Base-by-base conservation (phyloP, 1,284 basidiomycete genomes). In the Athelia sp. region DNA sequence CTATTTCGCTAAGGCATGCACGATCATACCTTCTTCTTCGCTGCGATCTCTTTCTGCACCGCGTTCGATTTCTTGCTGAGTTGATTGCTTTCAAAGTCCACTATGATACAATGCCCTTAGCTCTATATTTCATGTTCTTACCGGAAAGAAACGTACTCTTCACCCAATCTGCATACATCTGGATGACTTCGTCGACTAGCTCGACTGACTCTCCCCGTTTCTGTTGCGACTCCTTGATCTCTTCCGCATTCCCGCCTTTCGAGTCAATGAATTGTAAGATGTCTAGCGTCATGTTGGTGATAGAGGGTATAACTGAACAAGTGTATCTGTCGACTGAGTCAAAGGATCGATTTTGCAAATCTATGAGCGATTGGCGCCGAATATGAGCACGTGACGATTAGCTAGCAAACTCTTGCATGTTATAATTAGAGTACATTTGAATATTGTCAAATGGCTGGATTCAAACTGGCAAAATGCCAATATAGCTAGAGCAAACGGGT, bases 181-280 rank as follows among this genome's bases (percentile, higher is more conserved):
- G 80, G 55, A 98, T 85, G 52, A 98, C 84, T 67, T 98, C 90
- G 69, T 98, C 94, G 13, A 98, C 94, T 56, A 98, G 68, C 69
- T 95, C 93, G 44, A 91, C 90, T 21, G 88, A 78, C 43, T 93
- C 87, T 6, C 90, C 90, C 38, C 97, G 83, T 72, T 94, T 96
- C 64, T 84, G 78, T 73, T 99, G 95, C 14, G 93, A 97, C 62
- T 94, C 93, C 55, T 87, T 77, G 58, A 99, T 95, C 62, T 88
- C 79, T 59, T 92, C 86, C n/a, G 94, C 86, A 72, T 98, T 91
- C 45, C 96, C 97, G 34, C 96, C 97, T 66, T 94, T 96, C 70
- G 75, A 83, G 62, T 88, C 83, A 56, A 91, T 87, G 57, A 91
- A 91, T 50, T 75, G 76, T 8, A 82, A 72, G n/a, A 90, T 73